Percentiles rank a stretch among this genome's conserved stretches.
Evolutionary conservation across 441 rosid species (phyloP).

Genomic region (Populus hybrid): DNA sequence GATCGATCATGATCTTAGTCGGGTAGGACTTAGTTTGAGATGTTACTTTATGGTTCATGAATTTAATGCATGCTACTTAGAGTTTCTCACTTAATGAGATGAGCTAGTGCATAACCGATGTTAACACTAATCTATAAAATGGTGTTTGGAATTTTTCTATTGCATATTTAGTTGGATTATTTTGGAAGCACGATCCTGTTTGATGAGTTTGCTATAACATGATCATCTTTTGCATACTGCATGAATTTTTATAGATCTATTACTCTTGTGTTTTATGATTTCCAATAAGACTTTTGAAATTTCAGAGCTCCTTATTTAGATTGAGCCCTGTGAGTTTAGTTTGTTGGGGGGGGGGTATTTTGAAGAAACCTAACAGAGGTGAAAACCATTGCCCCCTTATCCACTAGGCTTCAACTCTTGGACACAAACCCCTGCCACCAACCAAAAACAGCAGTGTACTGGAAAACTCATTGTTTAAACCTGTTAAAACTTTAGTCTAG

Average conservation of each 20-base stretch:
- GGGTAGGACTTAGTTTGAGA: slow-evolving; percentile 46
- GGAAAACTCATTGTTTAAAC: background rate
- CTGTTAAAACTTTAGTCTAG: background rate
- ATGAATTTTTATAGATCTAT: background rate
- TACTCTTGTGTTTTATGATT: background rate
- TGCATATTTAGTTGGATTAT: background rate
- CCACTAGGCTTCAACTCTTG: background rate
- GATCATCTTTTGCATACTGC: background rate
- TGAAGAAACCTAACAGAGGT: background rate
- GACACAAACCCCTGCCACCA: background rate
- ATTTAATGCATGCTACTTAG: background rate
- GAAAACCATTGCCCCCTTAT: background rate
- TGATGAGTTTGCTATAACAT: background rate
- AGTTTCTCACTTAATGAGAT: background rate
- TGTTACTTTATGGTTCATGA: background rate
- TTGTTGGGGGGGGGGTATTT: background rate
- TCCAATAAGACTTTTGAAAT: background rate
- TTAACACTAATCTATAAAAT: background rate
- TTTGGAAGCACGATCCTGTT: background rate
- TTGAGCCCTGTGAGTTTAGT: background rate
- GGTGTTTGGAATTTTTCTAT: background rate
- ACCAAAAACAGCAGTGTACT: background rate
- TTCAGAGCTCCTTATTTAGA: background rate
- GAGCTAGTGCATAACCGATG: background rate
- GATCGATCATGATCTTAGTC: slow-evolving; percentile 77